phyloP scores from a whole-genome alignment of 2,329 filamentous ascomycete species.

The Helicocarpus griseus region DNA sequence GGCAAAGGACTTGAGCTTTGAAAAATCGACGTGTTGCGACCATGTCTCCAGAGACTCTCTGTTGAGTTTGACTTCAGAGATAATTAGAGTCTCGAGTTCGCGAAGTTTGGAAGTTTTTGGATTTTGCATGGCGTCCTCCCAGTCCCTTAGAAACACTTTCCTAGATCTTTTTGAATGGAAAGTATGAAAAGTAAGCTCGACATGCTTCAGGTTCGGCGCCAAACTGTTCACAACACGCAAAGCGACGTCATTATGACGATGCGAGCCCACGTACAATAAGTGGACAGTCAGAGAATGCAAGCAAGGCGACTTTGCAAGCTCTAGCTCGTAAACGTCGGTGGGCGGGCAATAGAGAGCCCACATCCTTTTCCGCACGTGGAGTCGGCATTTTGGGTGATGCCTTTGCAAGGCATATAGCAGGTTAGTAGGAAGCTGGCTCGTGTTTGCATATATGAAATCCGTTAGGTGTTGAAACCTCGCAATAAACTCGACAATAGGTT shows the following conservation, averaged over 20 bases:
- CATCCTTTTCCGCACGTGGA: neutral
- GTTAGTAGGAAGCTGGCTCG: neutral
- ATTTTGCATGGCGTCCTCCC: no score
- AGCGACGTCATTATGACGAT: neutral
- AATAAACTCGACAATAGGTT: neutral
- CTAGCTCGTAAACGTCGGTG: neutral
- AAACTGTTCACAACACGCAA: neutral
- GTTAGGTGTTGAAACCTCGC: neutral
- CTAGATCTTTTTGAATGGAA: no score
- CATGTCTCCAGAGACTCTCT: no score
- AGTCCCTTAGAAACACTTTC: no score
- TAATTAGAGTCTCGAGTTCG: no score
- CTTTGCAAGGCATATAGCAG: neutral
- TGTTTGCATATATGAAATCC: neutral
- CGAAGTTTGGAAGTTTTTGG: no score
- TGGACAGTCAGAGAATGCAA: neutral
- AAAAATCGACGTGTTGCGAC: no score
- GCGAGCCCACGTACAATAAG: no score
- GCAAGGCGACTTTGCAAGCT: neutral
- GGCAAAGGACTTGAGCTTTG: no score
- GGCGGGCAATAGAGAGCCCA: neutral
- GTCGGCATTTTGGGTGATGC: neutral
- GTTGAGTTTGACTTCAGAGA: no score
- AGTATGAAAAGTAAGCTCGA: no score
- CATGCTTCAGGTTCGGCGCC: neutral